Evolutionary conservation across 2,329 filamentous ascomycete species (phyloP).

Genomic region (Ascochyta pisi): DNA sequence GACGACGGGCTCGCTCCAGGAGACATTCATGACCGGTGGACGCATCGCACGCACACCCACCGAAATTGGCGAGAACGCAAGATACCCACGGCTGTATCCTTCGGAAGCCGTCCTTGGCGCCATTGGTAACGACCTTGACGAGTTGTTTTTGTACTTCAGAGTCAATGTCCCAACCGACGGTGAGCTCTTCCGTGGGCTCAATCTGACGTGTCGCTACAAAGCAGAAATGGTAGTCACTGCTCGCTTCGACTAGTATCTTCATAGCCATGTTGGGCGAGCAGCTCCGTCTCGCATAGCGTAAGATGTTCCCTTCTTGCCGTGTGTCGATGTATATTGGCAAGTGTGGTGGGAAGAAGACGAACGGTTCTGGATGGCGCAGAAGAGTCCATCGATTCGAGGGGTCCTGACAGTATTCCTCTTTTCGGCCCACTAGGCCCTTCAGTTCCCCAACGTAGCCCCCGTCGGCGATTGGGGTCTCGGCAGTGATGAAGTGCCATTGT

Average conservation of each 20-base stretch:
- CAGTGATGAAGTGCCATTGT: constrained; percentile 73
- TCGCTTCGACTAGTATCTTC: constrained; percentile 82
- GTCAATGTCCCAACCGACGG: constrained; percentile 64
- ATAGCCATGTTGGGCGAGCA: constrained; percentile 89
- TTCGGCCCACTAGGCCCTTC: constrained; percentile 62
- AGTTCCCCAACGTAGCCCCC: constrained; percentile 72
- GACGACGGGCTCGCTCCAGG: constrained; percentile 45
- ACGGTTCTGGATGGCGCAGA: constrained; percentile 59
- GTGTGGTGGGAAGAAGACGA: constrained; percentile 75
- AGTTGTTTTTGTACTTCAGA: constrained; percentile 61
- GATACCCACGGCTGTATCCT: constrained; percentile 71
- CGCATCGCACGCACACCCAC: constrained; percentile 75
- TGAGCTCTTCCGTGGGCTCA: constrained; percentile 73
- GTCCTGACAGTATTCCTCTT: constrained; percentile 56
- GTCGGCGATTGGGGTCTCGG: constrained; percentile 58
- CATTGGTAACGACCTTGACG: constrained; percentile 68
- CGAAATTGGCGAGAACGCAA: constrained; percentile 76
- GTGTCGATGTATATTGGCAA: constrained; percentile 95
- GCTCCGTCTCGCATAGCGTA: constrained; percentile 90
- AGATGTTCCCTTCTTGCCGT: constrained; percentile 80
- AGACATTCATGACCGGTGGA: constrained; percentile 46
- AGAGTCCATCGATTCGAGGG: constrained; percentile 56
- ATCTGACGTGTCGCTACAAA: constrained; percentile 84
- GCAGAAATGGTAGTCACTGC: constrained; percentile 80
- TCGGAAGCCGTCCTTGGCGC: constrained; percentile 65